Evolutionary conservation across 2,329 filamentous ascomycete genomes (phyloP).

Genomic region (Plenodomus biglobosus): DNA sequence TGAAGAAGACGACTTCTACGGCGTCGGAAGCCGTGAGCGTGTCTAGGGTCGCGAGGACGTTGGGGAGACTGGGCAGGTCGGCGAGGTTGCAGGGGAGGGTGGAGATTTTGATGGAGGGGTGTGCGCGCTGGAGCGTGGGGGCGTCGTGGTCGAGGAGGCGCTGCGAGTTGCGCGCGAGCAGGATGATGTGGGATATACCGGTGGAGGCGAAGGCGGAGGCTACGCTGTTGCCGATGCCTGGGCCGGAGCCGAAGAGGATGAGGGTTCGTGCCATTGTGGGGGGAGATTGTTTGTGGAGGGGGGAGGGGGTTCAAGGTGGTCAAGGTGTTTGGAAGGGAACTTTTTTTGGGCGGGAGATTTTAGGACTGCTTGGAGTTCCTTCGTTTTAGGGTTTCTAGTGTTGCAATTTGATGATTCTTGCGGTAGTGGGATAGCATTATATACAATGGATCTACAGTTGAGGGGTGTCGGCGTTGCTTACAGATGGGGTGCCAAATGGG

Average conservation of each 20-base stretch:
- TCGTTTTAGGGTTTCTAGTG: too few relatives aligned
- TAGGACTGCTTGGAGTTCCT: too few relatives aligned
- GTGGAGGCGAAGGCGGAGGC: constrained; percentile 48
- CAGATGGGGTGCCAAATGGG: too few relatives aligned
- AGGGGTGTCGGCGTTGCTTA: too few relatives aligned
- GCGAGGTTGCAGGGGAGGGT: constrained; percentile 43
- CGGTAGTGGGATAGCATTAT: too few relatives aligned
- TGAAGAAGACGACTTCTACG: constrained; percentile 56
- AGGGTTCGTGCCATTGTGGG: constrained; percentile 32
- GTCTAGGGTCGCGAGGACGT: too few relatives aligned
- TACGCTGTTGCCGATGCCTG: constrained; percentile 51
- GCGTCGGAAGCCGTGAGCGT: constrained; percentile 29
- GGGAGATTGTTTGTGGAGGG: neutral
- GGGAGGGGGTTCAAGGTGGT: neutral
- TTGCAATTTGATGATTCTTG: too few relatives aligned
- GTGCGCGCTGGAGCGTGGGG: constrained; percentile 31
- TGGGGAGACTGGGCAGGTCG: constrained; percentile 47
- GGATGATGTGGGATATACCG: constrained; percentile 52
- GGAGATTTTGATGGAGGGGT: constrained; percentile 51
- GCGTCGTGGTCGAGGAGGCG: constrained; percentile 44
- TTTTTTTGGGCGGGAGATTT: too few relatives aligned
- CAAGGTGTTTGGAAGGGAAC: too few relatives aligned
- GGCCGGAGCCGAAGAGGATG: constrained; percentile 52
- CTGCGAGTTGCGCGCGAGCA: constrained; percentile 50
- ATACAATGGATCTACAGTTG: too few relatives aligned